Evolutionary conservation across 441 rosid species (phyloP).

Genomic region (Pelargonium citronellum): DNA sequence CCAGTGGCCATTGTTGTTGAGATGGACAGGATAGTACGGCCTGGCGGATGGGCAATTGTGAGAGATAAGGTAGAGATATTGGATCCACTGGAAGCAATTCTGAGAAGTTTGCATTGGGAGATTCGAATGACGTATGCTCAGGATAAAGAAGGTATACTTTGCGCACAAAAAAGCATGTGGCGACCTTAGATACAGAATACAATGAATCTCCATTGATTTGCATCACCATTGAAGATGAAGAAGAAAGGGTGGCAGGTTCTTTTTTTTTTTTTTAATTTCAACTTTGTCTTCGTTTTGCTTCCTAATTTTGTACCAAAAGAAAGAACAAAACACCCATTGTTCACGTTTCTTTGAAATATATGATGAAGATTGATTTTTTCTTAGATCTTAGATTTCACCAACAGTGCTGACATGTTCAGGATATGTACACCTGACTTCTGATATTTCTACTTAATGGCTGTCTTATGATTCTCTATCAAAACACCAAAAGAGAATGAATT

Average conservation of each 20-base stretch:
- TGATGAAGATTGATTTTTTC: not conserved
- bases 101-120: constrained; percentile 70
- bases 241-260: not conserved
- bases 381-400: too few relatives aligned
- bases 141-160: constrained; percentile 76
- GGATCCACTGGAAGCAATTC: constrained; percentile 46
- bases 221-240: not conserved
- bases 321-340: not conserved
- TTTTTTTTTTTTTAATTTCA: not conserved
- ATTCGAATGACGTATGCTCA: constrained; percentile 64
- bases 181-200: constrained; percentile 35
- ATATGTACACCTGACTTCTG: too few relatives aligned
- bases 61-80: constrained; percentile 59
- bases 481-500: too few relatives aligned
- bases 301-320: not conserved
- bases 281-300: not conserved
- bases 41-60: constrained; percentile 73
- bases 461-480: too few relatives aligned
- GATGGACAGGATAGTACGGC: constrained; percentile 76
- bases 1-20: constrained; percentile 51
- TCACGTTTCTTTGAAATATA: not conserved
- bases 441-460: too few relatives aligned
- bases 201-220: not conserved
- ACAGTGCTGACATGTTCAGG: too few relatives aligned
- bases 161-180: constrained; percentile 69